These are phyloP conservation scores for Ceratocystis huliohia DNA, from an alignment of 2,329 filamentous ascomycete species.

Conservation along the genomic window DNA sequence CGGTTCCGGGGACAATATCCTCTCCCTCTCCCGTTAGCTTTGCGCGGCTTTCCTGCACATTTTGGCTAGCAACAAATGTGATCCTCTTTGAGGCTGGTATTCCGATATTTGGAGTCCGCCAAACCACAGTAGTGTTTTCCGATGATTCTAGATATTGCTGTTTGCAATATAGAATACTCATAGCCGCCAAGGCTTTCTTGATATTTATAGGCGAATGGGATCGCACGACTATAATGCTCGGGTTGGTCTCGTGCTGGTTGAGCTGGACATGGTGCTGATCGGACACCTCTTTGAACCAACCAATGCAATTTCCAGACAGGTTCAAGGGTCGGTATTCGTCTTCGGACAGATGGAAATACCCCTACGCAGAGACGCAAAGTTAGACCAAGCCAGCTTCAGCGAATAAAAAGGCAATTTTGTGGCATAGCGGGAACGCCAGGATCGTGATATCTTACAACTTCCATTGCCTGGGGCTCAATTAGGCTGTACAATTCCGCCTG, in stretches of 20 bases:
- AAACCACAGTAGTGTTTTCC: neutral
- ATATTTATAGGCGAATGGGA: neutral
- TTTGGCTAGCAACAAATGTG: neutral
- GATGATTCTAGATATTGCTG: neutral
- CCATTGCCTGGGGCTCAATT: constrained; percentile 3
- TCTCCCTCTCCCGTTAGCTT: neutral
- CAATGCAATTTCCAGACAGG: neutral
- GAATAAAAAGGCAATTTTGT: neutral
- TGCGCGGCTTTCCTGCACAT: neutral
- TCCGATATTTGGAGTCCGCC: neutral
- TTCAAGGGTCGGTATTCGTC: neutral
- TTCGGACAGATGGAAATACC: neutral
- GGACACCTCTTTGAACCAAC: neutral
- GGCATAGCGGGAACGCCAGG: neutral
- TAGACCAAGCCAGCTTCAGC: neutral
- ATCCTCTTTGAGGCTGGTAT: neutral
- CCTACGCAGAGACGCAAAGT: neutral
- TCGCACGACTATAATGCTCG: neutral
- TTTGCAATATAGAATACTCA: neutral
- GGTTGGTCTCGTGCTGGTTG: neutral
- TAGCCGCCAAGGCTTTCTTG: neutral
- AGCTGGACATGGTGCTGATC: constrained; percentile 4
- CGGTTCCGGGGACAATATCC: neutral
- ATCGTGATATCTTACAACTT: neutral
- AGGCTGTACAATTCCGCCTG: neutral